phyloP scores from a whole-genome alignment of 225 moss, liverwort and hornwort species.

The Bryum argenteum region DNA sequence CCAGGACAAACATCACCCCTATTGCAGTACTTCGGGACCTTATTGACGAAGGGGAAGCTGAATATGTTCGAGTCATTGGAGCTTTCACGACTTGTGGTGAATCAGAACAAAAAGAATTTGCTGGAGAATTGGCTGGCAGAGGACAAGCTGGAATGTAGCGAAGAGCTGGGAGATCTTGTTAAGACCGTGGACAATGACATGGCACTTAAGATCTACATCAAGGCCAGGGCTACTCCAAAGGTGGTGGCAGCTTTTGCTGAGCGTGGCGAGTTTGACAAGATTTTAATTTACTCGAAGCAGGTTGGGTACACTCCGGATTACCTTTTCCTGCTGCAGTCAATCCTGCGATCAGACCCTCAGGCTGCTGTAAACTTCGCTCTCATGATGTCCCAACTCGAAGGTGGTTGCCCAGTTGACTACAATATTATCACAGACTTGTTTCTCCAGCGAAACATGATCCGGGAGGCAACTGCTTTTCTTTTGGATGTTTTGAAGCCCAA shows the following conservation, averaged over 20 bases:
- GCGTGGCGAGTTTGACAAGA: constrained; percentile 96
- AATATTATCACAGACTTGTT: constrained; percentile 96
- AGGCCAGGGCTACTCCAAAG: constrained; percentile 97
- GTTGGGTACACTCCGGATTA: constrained; percentile 99
- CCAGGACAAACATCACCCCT: constrained; percentile 95
- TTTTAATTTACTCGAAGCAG: constrained; percentile 99
- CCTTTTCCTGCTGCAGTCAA: constrained; percentile 87
- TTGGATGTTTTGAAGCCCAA: constrained; percentile 97
- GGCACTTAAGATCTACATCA: constrained; percentile 98
- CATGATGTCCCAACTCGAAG: constrained; percentile 99
- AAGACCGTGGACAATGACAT: constrained; percentile 99
- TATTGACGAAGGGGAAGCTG: constrained; percentile 92
- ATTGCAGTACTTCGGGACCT: constrained; percentile 92
- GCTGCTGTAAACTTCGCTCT: constrained; percentile 98
- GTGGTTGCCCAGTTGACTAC: constrained; percentile 93
- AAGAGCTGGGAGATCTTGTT: constrained; percentile 96
- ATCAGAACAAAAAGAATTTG: constrained; percentile 93
- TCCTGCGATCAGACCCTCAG: constrained; percentile 88
- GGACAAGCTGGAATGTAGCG: constrained; percentile 98
- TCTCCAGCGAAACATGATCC: constrained; percentile 96
- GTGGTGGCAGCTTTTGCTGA: constrained; percentile 98
- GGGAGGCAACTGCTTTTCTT: constrained; percentile 96
- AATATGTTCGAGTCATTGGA: constrained; percentile 88
- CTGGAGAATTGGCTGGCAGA: constrained; percentile 98
- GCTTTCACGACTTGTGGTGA: constrained; percentile 89